Evolutionary conservation across 2,329 filamentous ascomycete species (phyloP), one percentile per base, ranked within the genome.

Genomic region (Aspergillus sp.): DNA sequence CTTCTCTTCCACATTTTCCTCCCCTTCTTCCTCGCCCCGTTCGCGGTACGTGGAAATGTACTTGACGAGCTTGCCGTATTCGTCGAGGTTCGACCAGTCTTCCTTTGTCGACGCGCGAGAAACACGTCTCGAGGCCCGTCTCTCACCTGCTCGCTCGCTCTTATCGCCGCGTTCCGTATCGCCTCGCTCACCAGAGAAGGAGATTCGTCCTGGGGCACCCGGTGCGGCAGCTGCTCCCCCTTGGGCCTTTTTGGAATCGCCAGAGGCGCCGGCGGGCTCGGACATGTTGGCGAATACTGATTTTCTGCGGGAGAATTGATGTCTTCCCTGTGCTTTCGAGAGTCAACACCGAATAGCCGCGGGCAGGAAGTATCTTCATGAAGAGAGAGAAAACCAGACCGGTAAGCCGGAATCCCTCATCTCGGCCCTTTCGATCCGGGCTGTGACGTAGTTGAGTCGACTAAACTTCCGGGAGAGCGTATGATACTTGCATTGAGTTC

Each of bases 41-140:
- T 89, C 87, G 69, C 84, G 84, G 77, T 88, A 89, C 66, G 85
- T 86, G 53, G 86, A 87, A 69, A 89, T 89, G 78, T 87, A 90
- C 76, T 87, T 85, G 68, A 89, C 85, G 43, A 90, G 82, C 60
- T 86, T 86, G 66, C 85, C 84, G 75, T 89, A 90, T 75, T 90
- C 87, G 75, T 89, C 87, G 74, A 77, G 66, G 31, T 68, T 73
- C 3, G 67, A 65, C 47, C 65, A 74, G 57, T 75, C 74, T 48
- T 74, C 70, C 23, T 71, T 74, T 43, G 74, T 64, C 30, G 76
- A 77, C 3, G 71, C 70, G 15, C 75, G 73, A 22, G 76, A 77
- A 55, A 77, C 71, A 46, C 75, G 75, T 57, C 72, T 67, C 4
- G 67, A 67, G 23, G 60, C 59, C 17, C 54, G 65, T 49, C 64